Percentiles rank a stretch among this genome's conserved stretches.
phyloP scores from a whole-genome alignment of 1,284 basidiomycete genomes.

The Leccinum griseonigrum region DNA sequence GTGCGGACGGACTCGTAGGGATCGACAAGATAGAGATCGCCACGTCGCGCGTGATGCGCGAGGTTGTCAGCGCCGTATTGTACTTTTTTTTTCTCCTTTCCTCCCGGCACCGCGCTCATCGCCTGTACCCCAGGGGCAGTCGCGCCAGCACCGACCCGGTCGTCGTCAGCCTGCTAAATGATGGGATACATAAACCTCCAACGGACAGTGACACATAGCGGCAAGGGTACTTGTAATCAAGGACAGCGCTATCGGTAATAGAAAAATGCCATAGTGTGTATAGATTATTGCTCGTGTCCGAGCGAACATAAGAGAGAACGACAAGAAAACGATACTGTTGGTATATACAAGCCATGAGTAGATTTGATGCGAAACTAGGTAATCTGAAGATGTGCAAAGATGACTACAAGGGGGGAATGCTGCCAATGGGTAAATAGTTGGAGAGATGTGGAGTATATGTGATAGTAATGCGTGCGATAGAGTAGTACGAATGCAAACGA shows the following conservation, averaged over 20 bases:
- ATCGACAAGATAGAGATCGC: conserved; percentile 77
- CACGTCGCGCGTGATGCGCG: conserved; percentile 66
- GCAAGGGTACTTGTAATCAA: conserved; percentile 9
- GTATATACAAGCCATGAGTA: conserved; percentile 30
- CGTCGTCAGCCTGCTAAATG: conserved; percentile 23
- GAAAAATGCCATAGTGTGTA: conserved; percentile 25
- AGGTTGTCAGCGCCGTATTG: conserved; percentile 57
- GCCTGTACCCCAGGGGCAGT: conserved; percentile 20
- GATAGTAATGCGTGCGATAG: conserved; percentile 25
- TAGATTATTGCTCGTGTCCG: conserved; percentile 28
- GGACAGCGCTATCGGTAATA: conserved; percentile 20
- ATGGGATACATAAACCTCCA: conserved; percentile 31
- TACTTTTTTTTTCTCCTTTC: conserved; percentile 36
- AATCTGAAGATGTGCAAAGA: conserved; percentile 12
- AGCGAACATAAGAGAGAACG: conserved; percentile 20
- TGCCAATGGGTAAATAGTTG: conserved; percentile 20
- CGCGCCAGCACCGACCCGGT: conserved; percentile 19
- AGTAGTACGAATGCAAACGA: conserved; percentile 23
- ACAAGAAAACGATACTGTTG: conserved; percentile 8
- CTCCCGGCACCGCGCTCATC: neutral
- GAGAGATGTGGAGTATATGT: conserved; percentile 9
- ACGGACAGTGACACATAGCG: conserved; percentile 15
- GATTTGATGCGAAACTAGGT: conserved; percentile 20
- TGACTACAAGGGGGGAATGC: conserved; percentile 27
- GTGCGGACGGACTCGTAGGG: conserved; percentile 72